Evolutionary conservation across 2,329 filamentous ascomycete genomes (phyloP).

Genomic region (Lasiodiplodia sp.): DNA sequence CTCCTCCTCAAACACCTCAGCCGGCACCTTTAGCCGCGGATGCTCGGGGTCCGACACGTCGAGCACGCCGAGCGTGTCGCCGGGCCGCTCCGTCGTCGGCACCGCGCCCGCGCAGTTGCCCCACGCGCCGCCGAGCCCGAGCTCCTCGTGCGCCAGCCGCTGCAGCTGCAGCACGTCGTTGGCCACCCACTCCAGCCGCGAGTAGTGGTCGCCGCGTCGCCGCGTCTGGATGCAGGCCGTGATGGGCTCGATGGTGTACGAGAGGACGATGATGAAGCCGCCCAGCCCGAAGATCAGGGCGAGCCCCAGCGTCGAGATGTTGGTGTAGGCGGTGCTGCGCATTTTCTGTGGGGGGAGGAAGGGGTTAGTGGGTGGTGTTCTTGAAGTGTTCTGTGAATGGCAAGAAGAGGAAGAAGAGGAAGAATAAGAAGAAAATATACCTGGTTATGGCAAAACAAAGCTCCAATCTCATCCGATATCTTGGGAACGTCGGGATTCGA

Average conservation of each 20-base stretch:
- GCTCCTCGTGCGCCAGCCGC: constrained; percentile 27
- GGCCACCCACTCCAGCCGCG: constrained; percentile 31
- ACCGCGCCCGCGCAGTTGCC: constrained; percentile 5
- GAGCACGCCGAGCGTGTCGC: constrained; percentile 13
- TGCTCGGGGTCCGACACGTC: constrained; percentile 22
- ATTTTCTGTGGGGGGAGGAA: constrained; percentile 1
- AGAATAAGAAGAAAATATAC: background rate
- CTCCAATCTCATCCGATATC: background rate
- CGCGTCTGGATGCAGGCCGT: constrained; percentile 29
- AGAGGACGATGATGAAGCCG: constrained; percentile 34
- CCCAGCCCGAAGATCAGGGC: constrained; percentile 35
- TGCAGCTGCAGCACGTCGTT: constrained; percentile 31
- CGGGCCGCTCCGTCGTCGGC: constrained; percentile 16
- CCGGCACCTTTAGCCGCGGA: constrained; percentile 14
- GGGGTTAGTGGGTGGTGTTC: background rate
- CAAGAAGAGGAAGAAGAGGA: no score
- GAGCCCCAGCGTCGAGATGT: constrained; percentile 37
- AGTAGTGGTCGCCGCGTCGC: constrained; percentile 27
- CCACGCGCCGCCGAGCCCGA: constrained; percentile 31
- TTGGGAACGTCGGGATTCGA: background rate
- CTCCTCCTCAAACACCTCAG: background rate
- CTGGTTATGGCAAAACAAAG: background rate
- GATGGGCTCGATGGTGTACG: background rate
- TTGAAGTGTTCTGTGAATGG: no score
- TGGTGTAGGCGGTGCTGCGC: constrained; percentile 32